These are phyloP conservation scores for Harringtonia lauricola DNA, from an alignment of 2,329 filamentous ascomycete genomes.

Conservation along the genomic window DNA sequence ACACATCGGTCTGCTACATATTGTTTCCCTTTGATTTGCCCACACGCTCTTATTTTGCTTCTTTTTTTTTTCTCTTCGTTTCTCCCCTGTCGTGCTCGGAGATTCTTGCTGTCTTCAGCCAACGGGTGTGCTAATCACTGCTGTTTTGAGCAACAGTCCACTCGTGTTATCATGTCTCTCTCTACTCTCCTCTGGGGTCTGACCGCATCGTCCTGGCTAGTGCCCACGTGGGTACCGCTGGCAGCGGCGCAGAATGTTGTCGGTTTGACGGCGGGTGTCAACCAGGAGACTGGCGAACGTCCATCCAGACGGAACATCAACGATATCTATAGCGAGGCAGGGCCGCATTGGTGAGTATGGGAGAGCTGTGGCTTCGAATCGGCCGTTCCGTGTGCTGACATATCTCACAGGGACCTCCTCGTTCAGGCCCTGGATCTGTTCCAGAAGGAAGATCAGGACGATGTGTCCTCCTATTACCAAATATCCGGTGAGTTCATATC, in stretches of 20 bases:
- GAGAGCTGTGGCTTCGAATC: background rate
- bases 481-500: conserved; percentile 27
- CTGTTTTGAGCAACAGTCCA: too few relatives aligned
- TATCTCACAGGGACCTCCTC: conserved; percentile 32
- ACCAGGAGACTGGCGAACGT: conserved; percentile 24
- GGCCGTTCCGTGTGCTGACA: conserved; percentile 1
- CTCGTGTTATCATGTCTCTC: too few relatives aligned
- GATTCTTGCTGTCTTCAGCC: too few relatives aligned
- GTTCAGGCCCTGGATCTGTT: conserved; percentile 33
- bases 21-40: too few relatives aligned
- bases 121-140: too few relatives aligned
- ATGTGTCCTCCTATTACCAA: conserved; percentile 38
- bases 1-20: too few relatives aligned
- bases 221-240: background rate
- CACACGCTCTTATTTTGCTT: background rate
- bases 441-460: conserved; percentile 26
- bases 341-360: conserved; percentile 30
- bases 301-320: conserved; percentile 38
- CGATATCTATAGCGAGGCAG: conserved; percentile 27
- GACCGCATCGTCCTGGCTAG: background rate
- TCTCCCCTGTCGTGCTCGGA: background rate
- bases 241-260: conserved; percentile 17
- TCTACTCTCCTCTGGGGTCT: background rate
- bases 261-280: conserved; percentile 26
- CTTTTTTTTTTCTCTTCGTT: background rate